Conservation (phyloP, 441 rosid genomes). For the Iberis amara region DNA sequence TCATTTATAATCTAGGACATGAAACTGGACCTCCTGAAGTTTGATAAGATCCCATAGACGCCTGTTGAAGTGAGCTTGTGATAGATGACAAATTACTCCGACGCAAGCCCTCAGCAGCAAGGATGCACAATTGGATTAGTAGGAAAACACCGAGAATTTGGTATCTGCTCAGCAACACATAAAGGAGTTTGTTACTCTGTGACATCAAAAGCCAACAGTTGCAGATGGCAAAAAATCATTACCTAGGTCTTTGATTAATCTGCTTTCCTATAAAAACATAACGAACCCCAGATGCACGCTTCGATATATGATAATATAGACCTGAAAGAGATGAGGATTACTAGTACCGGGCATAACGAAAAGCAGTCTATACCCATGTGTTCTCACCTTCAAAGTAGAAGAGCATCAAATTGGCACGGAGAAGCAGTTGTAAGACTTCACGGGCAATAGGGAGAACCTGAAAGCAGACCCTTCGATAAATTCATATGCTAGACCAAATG, state of each 20-base stretch:
- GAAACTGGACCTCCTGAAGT: slow-evolving; percentile 48
- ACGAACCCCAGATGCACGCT: slow-evolving; percentile 75
- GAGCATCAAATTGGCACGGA: slow-evolving; percentile 87
- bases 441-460: slow-evolving; percentile 75
- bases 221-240: slow-evolving; percentile 14
- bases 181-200: slow-evolving; percentile 19
- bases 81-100: slow-evolving; percentile 80
- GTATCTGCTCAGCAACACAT: slow-evolving; percentile 51
- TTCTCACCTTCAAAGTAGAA: slow-evolving; percentile 90
- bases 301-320: slow-evolving; percentile 83
- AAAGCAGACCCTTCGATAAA: slow-evolving; percentile 17
- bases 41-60: slow-evolving; percentile 54
- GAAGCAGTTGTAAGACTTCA: slow-evolving; percentile 67
- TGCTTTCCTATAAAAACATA: slow-evolving; percentile 89
- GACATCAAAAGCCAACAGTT: slow-evolving; percentile 4
- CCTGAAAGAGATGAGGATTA: slow-evolving; percentile 39
- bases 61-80: slow-evolving; percentile 66
- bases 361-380: slow-evolving; percentile 7
- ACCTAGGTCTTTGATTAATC: slow-evolving; percentile 90
- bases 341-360: neutral
- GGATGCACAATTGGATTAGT: slow-evolving; percentile 76
- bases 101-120: slow-evolving; percentile 81
- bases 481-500: neutral
- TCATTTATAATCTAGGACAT: neutral
- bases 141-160: slow-evolving; percentile 88